Percentiles rank a stretch among this genome's conserved stretches.
Evolutionary conservation across 2,329 filamentous ascomycete species (phyloP).

Genomic region (Cladosporium velox): DNA sequence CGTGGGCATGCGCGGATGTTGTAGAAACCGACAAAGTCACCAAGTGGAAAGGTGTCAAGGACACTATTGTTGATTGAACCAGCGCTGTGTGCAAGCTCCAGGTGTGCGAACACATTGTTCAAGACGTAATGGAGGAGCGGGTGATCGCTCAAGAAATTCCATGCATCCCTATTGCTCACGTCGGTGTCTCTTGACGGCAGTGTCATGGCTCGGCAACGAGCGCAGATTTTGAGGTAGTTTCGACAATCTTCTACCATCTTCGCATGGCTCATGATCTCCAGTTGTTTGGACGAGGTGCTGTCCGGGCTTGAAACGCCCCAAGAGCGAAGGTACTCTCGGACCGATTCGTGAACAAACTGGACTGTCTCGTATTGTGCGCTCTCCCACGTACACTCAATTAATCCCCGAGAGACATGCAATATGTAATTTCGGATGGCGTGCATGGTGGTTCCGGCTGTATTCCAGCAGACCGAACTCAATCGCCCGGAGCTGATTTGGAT

Average conservation of each 20-base stretch:
- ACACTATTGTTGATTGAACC: neutral
- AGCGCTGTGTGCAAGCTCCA: neutral
- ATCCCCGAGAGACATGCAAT: conserved; percentile 51
- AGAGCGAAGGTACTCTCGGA: conserved; percentile 27
- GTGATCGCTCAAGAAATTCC: no score
- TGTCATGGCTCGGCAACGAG: no score
- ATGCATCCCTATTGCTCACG: no score
- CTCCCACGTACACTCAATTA: conserved; percentile 46
- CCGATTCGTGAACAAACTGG: conserved; percentile 59
- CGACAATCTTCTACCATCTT: neutral
- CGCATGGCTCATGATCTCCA: neutral
- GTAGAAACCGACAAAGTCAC: neutral
- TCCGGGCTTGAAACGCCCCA: neutral
- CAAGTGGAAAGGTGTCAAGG: neutral
- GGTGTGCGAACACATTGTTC: neutral
- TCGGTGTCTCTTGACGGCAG: neutral
- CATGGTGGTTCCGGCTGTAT: neutral
- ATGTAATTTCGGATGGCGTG: conserved; percentile 41
- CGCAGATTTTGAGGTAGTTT: neutral
- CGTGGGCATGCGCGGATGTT: no score
- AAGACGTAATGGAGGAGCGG: neutral
- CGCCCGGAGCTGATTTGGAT: conserved; percentile 34
- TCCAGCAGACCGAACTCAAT: neutral
- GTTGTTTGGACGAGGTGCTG: neutral
- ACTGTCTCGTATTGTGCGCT: conserved; percentile 34